Percentiles rank a stretch among this genome's conserved stretches.
Evolutionary conservation across 768 basidiomycete species (phyloP).

Genomic region (Boletus sensibilis): DNA sequence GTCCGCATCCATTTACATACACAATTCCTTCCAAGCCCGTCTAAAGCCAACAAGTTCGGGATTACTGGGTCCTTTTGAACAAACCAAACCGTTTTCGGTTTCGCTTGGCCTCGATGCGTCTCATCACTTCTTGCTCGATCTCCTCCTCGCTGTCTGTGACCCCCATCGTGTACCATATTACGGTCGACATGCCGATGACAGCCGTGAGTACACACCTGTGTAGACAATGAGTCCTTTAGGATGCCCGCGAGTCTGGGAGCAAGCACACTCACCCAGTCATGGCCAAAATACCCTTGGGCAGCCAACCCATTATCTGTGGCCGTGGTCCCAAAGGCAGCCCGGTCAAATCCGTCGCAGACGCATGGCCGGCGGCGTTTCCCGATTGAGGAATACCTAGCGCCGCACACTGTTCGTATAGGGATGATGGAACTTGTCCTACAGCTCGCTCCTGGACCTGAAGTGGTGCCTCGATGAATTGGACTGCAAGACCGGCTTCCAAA

Average conservation of each 20-base stretch:
- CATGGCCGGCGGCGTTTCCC: conserved; percentile 88
- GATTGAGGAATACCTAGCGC: conserved; percentile 53
- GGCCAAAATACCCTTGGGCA: conserved; percentile 67
- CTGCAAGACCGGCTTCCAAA: conserved; percentile 78
- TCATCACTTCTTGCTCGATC: conserved; percentile 67
- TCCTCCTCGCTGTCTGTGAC: conserved; percentile 74
- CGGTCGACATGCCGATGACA: conserved; percentile 74
- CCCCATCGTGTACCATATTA: conserved; percentile 87
- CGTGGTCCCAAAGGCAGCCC: conserved; percentile 70
- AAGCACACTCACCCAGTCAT: conserved; percentile 60
- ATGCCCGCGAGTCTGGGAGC: not conserved
- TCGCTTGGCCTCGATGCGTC: conserved; percentile 57
- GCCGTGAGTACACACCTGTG: conserved; percentile 78
- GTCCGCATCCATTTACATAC: not conserved
- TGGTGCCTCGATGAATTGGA: conserved; percentile 83
- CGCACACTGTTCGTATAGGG: conserved; percentile 70
- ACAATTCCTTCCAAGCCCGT: not conserved
- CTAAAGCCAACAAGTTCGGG: not conserved
- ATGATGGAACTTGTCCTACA: conserved; percentile 49
- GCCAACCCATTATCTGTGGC: conserved; percentile 72
- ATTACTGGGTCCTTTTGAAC: conserved; percentile 17
- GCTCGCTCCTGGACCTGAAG: conserved; percentile 57
- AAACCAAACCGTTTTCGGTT: conserved; percentile 46
- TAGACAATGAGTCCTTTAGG: conserved; percentile 16
- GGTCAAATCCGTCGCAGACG: conserved; percentile 62